Conservation (phyloP, 2,329 filamentous ascomycete species). For the Penicillium sp. region DNA sequence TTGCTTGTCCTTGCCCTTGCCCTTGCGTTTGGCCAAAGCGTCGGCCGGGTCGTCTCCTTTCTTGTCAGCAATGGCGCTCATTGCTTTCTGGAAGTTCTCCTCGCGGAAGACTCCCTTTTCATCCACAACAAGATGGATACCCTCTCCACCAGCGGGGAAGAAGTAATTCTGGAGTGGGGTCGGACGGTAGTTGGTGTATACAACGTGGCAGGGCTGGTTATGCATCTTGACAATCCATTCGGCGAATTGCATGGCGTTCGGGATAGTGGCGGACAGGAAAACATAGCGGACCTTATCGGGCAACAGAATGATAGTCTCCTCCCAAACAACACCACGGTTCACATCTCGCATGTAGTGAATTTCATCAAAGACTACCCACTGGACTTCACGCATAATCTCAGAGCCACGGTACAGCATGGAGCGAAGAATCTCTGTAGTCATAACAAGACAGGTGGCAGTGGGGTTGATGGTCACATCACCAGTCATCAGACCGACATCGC, state of each 20-base stretch:
- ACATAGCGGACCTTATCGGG: conserved; percentile 99
- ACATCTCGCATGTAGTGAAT: conserved; percentile 97
- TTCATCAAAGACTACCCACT: conserved; percentile 97
- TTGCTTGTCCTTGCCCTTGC: conserved; percentile 89
- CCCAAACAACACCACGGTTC: conserved; percentile 90
- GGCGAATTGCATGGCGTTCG: conserved; percentile 98
- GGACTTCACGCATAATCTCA: conserved; percentile 98
- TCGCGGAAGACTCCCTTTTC: conserved; percentile 96
- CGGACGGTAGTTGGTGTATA: conserved; percentile 97
- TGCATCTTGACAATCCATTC: conserved; percentile 99
- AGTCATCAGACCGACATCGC: conserved; percentile 96
- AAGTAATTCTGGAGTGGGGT: conserved; percentile 98
- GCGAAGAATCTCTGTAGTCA: conserved; percentile 98
- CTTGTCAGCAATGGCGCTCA: conserved; percentile 83
- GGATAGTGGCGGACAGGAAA: conserved; percentile 95
- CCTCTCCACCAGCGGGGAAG: conserved; percentile 87
- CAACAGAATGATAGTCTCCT: conserved; percentile 96
- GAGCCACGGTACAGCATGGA: conserved; percentile 98
- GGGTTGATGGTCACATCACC: conserved; percentile 99
- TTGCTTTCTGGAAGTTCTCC: conserved; percentile 95
- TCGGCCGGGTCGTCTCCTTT: conserved; percentile 82
- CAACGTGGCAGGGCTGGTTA: conserved; percentile 95
- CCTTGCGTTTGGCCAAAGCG: conserved; percentile 74
- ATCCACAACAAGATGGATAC: conserved; percentile 91
- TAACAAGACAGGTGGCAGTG: conserved; percentile 94